These are phyloP conservation scores for Neurospora tetraspora DNA, from an alignment of 495 filamentous ascomycete genomes.

Conservation along the genomic window DNA sequence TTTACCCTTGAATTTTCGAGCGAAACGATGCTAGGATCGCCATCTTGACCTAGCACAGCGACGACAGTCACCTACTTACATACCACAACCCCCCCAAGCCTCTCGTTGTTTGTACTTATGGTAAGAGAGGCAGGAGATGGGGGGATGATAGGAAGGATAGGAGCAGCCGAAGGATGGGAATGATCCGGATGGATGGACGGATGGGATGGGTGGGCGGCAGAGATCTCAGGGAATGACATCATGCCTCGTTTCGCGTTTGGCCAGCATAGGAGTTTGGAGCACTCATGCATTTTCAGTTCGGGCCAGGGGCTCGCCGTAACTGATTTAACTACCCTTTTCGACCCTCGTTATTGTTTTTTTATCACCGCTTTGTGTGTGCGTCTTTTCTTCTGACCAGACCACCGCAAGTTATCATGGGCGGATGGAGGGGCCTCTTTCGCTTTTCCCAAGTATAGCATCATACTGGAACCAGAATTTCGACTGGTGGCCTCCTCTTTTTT, in stretches of 20 bases:
- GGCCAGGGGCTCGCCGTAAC: background rate
- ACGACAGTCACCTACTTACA: background rate
- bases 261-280: constrained; percentile 22
- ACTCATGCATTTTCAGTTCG: constrained; percentile 3
- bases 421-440: background rate
- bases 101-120: background rate
- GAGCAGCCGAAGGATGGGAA: background rate
- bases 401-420: background rate
- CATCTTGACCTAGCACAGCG: background rate
- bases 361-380: background rate
- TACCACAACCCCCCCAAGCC: background rate
- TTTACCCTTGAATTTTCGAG: background rate
- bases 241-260: constrained; percentile 8
- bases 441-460: background rate
- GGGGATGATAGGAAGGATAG: background rate
- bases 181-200: background rate
- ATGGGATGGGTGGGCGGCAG: background rate
- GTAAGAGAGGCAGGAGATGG: background rate
- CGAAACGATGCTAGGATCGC: background rate
- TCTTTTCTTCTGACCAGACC: background rate
- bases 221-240: background rate
- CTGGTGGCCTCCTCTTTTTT: background rate
- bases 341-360: constrained; percentile 1
- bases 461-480: background rate
- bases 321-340: constrained; percentile 1